Evolutionary conservation across 768 basidiomycete species (phyloP).

Genomic region (Russula sp.): DNA sequence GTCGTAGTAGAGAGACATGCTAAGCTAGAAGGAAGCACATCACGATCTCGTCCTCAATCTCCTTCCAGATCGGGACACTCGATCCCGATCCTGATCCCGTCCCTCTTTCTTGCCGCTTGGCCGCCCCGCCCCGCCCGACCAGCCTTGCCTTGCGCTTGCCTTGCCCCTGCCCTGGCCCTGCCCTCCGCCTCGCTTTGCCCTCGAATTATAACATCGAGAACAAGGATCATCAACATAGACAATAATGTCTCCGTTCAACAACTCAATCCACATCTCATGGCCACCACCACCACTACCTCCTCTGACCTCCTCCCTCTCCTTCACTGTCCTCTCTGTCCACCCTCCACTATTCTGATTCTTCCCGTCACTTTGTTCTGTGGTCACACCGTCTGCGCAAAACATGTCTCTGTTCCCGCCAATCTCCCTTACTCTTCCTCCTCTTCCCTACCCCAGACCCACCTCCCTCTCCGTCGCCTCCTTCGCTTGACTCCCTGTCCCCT

Average conservation of each 20-base stretch:
- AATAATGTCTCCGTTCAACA: conserved; percentile 10
- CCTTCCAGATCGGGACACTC: conserved; percentile 5
- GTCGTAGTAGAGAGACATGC: no score
- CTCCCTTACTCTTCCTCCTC: neutral
- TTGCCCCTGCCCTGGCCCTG: neutral
- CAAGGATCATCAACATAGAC: conserved; percentile 15
- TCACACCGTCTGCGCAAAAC: conserved; percentile 64
- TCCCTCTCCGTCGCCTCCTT: neutral
- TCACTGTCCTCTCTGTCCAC: conserved; percentile 47
- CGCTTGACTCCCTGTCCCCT: conserved; percentile 21
- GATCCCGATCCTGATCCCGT: conserved; percentile 12
- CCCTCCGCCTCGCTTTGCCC: neutral
- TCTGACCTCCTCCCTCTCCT: conserved; percentile 34
- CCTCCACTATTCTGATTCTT: conserved; percentile 30
- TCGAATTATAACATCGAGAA: neutral
- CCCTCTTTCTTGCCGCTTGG: neutral
- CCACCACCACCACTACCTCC: conserved; percentile 5
- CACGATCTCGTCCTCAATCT: conserved; percentile 1
- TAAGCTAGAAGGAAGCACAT: no score
- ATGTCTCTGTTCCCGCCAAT: conserved; percentile 21
- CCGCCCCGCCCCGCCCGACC: no score
- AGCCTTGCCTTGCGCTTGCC: no score
- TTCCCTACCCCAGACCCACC: conserved; percentile 22
- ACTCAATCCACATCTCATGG: conserved; percentile 4
- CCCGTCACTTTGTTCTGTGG: conserved; percentile 71